phyloP scores from a whole-genome alignment of 768 basidiomycete genomes.

The Mycena metata region DNA sequence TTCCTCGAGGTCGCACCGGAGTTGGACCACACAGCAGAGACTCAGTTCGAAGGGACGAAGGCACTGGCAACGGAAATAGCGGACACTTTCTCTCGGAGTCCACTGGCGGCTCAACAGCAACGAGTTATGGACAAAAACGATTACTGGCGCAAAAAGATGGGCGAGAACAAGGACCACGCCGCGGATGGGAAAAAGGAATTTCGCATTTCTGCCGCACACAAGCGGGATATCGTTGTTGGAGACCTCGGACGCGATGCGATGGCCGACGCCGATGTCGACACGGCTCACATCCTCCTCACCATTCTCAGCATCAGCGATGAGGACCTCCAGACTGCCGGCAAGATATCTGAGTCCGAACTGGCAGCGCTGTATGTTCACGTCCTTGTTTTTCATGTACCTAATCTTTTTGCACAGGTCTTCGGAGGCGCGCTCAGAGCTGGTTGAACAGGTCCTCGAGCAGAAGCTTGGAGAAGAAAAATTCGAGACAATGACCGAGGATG shows the following conservation, averaged over 20 bases:
- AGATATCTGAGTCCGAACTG: not conserved
- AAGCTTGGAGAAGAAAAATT: slow-evolving; percentile 22
- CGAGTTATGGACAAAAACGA: not conserved
- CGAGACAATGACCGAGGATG: not conserved
- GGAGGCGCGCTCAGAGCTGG: not conserved
- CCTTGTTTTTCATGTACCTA: too few species aligned
- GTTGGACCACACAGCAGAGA: not conserved
- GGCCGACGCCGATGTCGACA: too few species aligned
- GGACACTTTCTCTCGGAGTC: not conserved
- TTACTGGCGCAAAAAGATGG: not conserved
- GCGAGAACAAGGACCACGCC: not conserved
- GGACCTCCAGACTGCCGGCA: not conserved
- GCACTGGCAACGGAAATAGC: not conserved
- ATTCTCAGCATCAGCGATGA: slow-evolving; percentile 2
- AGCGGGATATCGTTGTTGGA: too few species aligned
- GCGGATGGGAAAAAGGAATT: too few species aligned
- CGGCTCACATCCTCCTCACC: not conserved
- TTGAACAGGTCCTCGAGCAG: not conserved
- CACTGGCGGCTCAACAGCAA: not conserved
- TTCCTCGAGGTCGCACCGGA: not conserved
- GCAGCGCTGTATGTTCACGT: not conserved
- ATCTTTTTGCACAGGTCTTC: not conserved
- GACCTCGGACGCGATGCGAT: too few species aligned
- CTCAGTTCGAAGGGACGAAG: not conserved
- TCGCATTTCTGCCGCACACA: too few species aligned